Conservation (phyloP, 352 stramenopile genomes). For the Globisporangium abappressorium region DNA sequence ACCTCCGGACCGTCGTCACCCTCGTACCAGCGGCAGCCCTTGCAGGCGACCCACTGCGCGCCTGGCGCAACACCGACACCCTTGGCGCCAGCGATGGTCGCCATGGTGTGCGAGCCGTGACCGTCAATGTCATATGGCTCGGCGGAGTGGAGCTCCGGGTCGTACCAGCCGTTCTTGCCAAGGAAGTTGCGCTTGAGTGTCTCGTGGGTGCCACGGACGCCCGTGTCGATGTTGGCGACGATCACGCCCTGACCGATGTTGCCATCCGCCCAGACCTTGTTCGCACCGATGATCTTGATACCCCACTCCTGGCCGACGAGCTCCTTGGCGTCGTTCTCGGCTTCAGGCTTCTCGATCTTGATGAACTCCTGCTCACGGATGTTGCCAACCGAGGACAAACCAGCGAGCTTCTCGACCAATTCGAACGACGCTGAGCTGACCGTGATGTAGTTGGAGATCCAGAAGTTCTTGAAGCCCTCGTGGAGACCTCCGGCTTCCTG, state of each 20-base stretch:
- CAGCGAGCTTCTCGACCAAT: constrained; percentile 21
- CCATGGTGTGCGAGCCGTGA: constrained; percentile 23
- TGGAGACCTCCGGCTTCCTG: neutral
- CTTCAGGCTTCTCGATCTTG: constrained; percentile 1
- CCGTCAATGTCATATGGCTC: constrained; percentile 21
- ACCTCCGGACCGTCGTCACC: constrained; percentile 6
- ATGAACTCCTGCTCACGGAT: constrained; percentile 19
- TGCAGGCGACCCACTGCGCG: constrained; percentile 19
- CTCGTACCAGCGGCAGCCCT: constrained; percentile 16
- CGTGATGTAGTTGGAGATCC: constrained; percentile 25
- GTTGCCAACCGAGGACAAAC: constrained; percentile 1
- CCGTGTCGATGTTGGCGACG: constrained; percentile 22
- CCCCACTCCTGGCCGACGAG: constrained; percentile 18
- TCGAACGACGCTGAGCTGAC: constrained; percentile 15
- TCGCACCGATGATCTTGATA: constrained; percentile 15
- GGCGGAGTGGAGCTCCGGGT: constrained; percentile 17
- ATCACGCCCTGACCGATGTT: constrained; percentile 18
- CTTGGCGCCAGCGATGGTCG: constrained; percentile 14
- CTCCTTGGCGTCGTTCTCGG: neutral
- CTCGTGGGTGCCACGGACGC: constrained; percentile 20
- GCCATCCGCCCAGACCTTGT: constrained; percentile 16
- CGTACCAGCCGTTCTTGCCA: constrained; percentile 19
- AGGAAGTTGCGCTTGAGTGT: constrained; percentile 22
- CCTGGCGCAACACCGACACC: constrained; percentile 21
- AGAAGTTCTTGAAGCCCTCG: constrained; percentile 21